phyloP scores from a whole-genome alignment of 75 land plant genomes.

The Pinus taeda region DNA sequence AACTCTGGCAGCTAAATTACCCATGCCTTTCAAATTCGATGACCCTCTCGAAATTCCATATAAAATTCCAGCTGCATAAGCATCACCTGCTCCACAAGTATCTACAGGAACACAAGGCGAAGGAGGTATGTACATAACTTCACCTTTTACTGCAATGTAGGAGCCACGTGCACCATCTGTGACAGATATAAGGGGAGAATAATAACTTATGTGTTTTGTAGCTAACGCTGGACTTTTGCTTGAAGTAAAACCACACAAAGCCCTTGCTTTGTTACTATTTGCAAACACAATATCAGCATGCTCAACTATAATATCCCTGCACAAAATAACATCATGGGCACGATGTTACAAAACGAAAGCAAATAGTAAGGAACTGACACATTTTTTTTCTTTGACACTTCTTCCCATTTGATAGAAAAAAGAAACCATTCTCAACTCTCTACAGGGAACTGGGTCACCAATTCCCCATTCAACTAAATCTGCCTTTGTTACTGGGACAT shows the following conservation, averaged over 20 bases:
- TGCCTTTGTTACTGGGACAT: not conserved
- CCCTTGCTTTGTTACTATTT: constrained; percentile 80
- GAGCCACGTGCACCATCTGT: constrained; percentile 92
- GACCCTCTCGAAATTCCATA: constrained; percentile 75
- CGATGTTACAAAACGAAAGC: constrained; percentile 1
- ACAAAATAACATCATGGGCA: not conserved
- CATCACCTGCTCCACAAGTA: constrained; percentile 99
- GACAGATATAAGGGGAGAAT: constrained; percentile 80
- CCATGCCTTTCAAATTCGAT: constrained; percentile 81
- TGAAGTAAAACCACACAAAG: constrained; percentile 61
- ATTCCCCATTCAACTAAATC: not conserved
- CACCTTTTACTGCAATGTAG: constrained; percentile 83
- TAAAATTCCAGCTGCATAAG: constrained; percentile 91
- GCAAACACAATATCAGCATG: constrained; percentile 89
- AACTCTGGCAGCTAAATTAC: constrained; percentile 74
- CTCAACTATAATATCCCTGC: constrained; percentile 83
- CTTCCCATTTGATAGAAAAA: not conserved
- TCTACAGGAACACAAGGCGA: constrained; percentile 79
- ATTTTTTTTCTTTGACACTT: not conserved
- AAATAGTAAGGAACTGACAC: not conserved
- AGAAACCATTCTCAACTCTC: not conserved
- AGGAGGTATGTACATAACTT: constrained; percentile 79
- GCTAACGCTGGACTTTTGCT: constrained; percentile 58
- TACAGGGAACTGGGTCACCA: not conserved
- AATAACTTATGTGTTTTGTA: constrained; percentile 67